A percentile compares a stretch with the other conserved stretches of the same genome.
phyloP scores from a whole-genome alignment of 140 eudicot species.

The Cichorium intybus region DNA sequence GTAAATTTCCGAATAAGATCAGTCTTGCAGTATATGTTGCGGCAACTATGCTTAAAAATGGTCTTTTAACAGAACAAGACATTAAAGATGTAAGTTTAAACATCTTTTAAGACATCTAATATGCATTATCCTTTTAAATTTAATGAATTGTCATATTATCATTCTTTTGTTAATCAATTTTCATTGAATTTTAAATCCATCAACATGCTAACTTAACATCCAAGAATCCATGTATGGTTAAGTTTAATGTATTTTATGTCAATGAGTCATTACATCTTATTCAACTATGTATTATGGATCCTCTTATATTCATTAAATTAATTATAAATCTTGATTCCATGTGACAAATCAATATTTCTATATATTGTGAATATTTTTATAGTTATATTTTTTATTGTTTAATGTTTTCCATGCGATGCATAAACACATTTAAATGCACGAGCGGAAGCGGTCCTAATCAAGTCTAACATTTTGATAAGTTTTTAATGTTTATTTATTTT shows the following conservation, averaged over 20 bases:
- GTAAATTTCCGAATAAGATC: constrained; percentile 34
- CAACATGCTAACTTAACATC: no score
- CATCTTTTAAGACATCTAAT: neutral
- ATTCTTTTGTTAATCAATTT: no score
- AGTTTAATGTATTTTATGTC: no score
- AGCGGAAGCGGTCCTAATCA: neutral
- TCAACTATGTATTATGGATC: no score
- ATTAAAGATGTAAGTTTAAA: constrained; percentile 25
- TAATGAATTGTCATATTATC: no score
- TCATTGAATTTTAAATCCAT: no score
- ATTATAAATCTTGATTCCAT: neutral
- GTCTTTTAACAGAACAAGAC: constrained; percentile 29
- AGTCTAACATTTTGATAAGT: neutral
- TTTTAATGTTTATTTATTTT: neutral
- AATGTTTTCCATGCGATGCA: neutral
- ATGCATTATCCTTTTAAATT: no score
- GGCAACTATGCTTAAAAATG: constrained; percentile 41
- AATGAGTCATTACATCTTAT: no score
- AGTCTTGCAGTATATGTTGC: constrained; percentile 37
- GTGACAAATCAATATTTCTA: neutral
- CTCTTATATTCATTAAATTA: no score
- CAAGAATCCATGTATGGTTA: no score
- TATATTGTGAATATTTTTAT: no score
- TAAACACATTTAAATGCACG: neutral
- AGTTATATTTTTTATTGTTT: neutral